Base-by-base conservation (phyloP, 345 rosid species). In the Turnera subulata region DNA sequence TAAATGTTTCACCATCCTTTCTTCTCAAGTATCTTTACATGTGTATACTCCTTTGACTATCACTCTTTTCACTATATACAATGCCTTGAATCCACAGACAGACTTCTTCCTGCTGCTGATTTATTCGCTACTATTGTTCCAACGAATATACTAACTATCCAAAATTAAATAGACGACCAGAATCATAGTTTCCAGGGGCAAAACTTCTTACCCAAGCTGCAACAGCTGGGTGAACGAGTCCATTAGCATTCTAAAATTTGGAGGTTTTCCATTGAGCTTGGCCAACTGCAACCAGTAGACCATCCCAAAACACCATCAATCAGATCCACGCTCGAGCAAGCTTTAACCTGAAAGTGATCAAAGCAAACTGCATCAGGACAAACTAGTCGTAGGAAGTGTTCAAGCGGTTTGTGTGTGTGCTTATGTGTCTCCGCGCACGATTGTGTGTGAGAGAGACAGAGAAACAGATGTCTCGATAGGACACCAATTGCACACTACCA, bases 211-310 rank as follows among this genome's bases (percentile, higher is more conserved):
- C 77, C 83, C 82, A 70, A 54, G 69, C 47, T 56, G 57, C 65
- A 58, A 61, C 26, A 52, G 56, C 72, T 51, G 75, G 77, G 74
- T 50, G 45, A 63, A 65, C 10, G 35, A 29, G 32, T 58, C 39
- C 46, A 25, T 79, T 75, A 86, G 73, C 91, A 89, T 70, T 85
- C 95, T 68, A 76, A 88, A 68, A 72, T 54, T 55, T 43, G 85
- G 58, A 70, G 62, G 56, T 64, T 67, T 56, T 73, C 83, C 19
- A 23, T 53, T 35, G 79, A 80, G 80, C 73, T 70, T 29, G 95
- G 89, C 96, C 92, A 86, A 76, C 93, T 92, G 80, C 99, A 93
- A 49, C 97, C 99, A 19, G 78, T 82, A 21, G 91, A 89, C 93
- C 97, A 93, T 64, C 91, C 89, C 73, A 93, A 70, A 44, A 93